Percentiles rank a stretch among this genome's conserved stretches.
Evolutionary conservation across 257 asterid genomes (phyloP).

Genomic region (Primulina huaijiensis): DNA sequence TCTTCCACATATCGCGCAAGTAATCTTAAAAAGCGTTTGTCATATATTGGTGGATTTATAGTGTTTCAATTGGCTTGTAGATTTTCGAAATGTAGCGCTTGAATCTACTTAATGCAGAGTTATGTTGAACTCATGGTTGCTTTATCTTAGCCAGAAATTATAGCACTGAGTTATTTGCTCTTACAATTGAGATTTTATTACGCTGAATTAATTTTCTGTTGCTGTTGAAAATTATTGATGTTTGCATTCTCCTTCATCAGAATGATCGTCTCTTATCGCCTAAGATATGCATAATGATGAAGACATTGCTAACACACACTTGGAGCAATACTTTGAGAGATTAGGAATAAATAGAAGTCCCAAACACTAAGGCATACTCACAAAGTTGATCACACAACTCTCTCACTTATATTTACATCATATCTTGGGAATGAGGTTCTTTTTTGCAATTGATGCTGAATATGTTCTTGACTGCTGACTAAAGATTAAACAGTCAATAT

Average conservation of each 20-base stretch:
- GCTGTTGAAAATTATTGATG: not conserved
- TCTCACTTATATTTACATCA: not conserved
- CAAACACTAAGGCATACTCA: not conserved
- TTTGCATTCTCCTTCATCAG: not conserved
- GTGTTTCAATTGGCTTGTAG: conserved; percentile 7
- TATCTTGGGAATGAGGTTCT: not conserved
- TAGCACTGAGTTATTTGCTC: not conserved
- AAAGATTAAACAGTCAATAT: no score
- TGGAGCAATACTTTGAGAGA: not conserved
- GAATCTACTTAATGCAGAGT: not conserved
- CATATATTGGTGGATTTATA: conserved; percentile 13
- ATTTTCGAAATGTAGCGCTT: not conserved
- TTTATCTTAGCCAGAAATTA: not conserved
- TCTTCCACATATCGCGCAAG: conserved; percentile 97
- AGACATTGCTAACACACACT: not conserved
- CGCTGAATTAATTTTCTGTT: not conserved
- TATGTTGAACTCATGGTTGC: conserved; percentile 12
- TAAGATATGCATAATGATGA: not conserved
- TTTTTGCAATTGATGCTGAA: not conserved
- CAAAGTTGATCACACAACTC: not conserved
- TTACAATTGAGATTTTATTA: not conserved
- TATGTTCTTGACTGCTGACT: not conserved
- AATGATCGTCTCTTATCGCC: not conserved
- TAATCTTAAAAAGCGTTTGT: conserved; percentile 31
- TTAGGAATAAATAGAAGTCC: not conserved